Percentiles rank a stretch among this genome's conserved stretches.
phyloP scores from a whole-genome alignment of 352 stramenopile genomes.

The Phytophthora pinifolia region DNA sequence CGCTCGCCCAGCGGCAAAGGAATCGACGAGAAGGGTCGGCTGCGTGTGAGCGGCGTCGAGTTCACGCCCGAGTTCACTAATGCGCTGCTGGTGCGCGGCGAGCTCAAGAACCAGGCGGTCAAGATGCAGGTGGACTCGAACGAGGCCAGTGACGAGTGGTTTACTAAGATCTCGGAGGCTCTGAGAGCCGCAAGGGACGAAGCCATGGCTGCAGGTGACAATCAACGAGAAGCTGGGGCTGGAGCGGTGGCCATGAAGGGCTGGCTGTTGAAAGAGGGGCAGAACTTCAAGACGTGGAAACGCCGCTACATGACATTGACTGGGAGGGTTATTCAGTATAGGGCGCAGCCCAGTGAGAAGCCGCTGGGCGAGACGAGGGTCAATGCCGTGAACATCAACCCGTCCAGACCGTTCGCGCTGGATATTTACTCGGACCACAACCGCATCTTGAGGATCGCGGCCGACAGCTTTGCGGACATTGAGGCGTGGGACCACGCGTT shows the following conservation, averaged over 20 bases:
- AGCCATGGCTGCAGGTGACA: conserved; percentile 3
- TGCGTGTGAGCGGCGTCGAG: conserved; percentile 59
- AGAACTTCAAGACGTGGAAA: conserved; percentile 91
- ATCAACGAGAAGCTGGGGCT: conserved; percentile 4
- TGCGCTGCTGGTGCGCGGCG: conserved; percentile 54
- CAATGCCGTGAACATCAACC: conserved; percentile 74
- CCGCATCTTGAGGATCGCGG: conserved; percentile 71
- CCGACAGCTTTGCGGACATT: conserved; percentile 69
- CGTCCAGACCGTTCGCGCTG: conserved; percentile 60
- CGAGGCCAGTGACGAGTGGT: conserved; percentile 63
- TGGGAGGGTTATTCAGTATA: conserved; percentile 66
- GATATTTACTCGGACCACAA: conserved; percentile 85
- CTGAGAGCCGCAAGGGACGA: conserved; percentile 28
- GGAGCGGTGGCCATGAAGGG: conserved; percentile 53
- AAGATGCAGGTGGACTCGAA: conserved; percentile 73
- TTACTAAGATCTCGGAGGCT: conserved; percentile 46
- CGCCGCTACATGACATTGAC: conserved; percentile 75
- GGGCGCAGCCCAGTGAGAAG: conserved; percentile 48
- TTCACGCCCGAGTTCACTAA: conserved; percentile 71
- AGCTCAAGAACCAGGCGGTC: conserved; percentile 73
- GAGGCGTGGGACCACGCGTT: conserved; percentile 73
- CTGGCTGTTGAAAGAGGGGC: conserved; percentile 81
- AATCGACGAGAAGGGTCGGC: conserved; percentile 73
- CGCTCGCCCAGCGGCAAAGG: conserved; percentile 70
- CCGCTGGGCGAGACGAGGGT: conserved; percentile 66